These are phyloP conservation scores for Cytospora mali DNA, from an alignment of 2,329 filamentous ascomycete genomes.

Conservation along the genomic window DNA sequence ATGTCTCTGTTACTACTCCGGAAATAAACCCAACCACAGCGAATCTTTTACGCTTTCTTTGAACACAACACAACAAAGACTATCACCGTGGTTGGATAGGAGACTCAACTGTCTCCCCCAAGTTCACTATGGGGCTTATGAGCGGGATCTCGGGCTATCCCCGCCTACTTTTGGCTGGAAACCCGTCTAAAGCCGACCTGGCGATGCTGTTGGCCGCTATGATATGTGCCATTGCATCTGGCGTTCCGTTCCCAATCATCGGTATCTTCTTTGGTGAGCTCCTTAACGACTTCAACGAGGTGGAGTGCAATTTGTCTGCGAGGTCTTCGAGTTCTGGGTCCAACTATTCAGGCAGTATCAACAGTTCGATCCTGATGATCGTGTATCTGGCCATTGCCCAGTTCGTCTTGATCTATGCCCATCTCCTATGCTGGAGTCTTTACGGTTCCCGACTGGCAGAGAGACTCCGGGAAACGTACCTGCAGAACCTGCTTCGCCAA, in stretches of 20 bases:
- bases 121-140: slow-evolving; percentile 29
- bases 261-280: slow-evolving; percentile 59
- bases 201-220: slow-evolving; percentile 28
- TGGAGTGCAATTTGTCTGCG: slow-evolving; percentile 41
- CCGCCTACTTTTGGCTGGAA: slow-evolving; percentile 31
- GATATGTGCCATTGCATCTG: slow-evolving; percentile 43
- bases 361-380: slow-evolving; percentile 43
- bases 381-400: slow-evolving; percentile 67
- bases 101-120: not conserved
- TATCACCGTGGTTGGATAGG: not conserved
- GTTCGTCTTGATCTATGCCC: slow-evolving; percentile 65
- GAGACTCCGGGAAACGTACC: slow-evolving; percentile 63
- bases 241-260: slow-evolving; percentile 57
- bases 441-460: slow-evolving; percentile 65
- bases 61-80: not conserved
- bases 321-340: slow-evolving; percentile 20
- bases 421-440: slow-evolving; percentile 66
- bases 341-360: slow-evolving; percentile 31
- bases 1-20: not conserved
- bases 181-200: slow-evolving; percentile 27
- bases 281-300: slow-evolving; percentile 53
- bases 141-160: slow-evolving; percentile 28
- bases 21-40: not conserved
- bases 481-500: slow-evolving; percentile 61
- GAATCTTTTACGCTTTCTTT: not conserved